Evolutionary conservation across 176 grass and related monocot species (phyloP), one percentile per base, ranked within the genome.

Genomic region (Hsuehochloa calcarea): DNA sequence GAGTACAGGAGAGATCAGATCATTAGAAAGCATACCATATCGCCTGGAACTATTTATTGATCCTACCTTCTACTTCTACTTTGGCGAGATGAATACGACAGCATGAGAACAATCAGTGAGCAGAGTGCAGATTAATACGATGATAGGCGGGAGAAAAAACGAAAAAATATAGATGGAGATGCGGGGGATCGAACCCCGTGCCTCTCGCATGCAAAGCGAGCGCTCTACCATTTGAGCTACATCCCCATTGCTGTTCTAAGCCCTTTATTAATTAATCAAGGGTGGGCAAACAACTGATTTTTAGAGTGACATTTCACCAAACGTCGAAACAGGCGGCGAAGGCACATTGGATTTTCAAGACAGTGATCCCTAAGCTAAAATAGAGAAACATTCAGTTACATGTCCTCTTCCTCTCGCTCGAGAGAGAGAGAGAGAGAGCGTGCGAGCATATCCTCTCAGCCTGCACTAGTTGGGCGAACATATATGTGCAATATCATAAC

Each of bases 171-270:
- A 34, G 1, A 13, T 92, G 93, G 93, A 94, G 82, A 94, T 90
- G 93, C 91, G 89, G 89, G 93, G 93, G 76, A 98, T 95, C 89
- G 95, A 98, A 98, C 91, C 95, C 91, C 93, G 91, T 98, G 80
- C 93, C 91, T 98, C 91, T 90, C 89, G 87, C 93, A 98, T 95
- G 96, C 93, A 98, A 95, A 93, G 93, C 93, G 93, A 89, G 93
- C 89, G 93, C 93, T 98, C 93, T 95, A 93, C 91, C 91, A 87
- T 95, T 98, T 98, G 89, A 98, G 89, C 91, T 92, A 93, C 93
- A 92, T 92, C 83, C 91, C 87, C 90, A 0, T 0, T 12, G 43
- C 6, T 45, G 10, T 11, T 3, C 2, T 0, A 44, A 0, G 0
- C 10, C 2, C 10, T 44, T 44, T 10, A 44, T 6, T 6, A 40